These are phyloP conservation scores for Lumnitzera littorea DNA, from an alignment of 345 rosid species.

Conservation along the genomic window DNA sequence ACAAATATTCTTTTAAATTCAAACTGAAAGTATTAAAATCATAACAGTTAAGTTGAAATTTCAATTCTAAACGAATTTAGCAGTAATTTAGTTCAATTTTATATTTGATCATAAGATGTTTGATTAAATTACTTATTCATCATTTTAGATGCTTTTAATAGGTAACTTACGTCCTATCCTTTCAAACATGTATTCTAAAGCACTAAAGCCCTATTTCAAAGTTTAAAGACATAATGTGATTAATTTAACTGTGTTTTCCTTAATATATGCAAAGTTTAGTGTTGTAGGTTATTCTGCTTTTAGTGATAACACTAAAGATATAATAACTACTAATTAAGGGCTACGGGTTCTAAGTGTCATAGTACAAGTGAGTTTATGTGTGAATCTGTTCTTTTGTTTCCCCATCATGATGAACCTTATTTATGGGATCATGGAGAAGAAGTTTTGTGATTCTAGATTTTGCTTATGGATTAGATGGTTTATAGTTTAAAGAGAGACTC, in stretches of 20 bases:
- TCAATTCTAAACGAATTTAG: too few relatives aligned
- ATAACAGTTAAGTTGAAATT: too few relatives aligned
- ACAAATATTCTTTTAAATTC: too few relatives aligned
- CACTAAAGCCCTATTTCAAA: too few relatives aligned
- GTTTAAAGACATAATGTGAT: too few relatives aligned
- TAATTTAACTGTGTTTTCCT: conserved; percentile 10
- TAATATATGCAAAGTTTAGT: conserved; percentile 53
- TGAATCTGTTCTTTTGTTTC: conserved; percentile 60
- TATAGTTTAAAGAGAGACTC: conserved; percentile 42
- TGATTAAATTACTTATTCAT: too few relatives aligned
- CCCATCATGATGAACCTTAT: conserved; percentile 87
- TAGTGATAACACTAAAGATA: conserved; percentile 62
- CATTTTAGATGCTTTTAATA: too few relatives aligned
- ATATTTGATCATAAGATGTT: too few relatives aligned
- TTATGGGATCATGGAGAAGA: conserved; percentile 54
- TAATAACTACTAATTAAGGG: conserved; percentile 62
- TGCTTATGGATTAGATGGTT: conserved; percentile 60
- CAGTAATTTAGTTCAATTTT: too few relatives aligned
- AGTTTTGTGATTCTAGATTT: conserved; percentile 40
- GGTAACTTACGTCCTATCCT: too few relatives aligned
- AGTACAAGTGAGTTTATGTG: conserved; percentile 54
- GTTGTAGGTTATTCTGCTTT: conserved; percentile 61
- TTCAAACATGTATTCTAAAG: too few relatives aligned
- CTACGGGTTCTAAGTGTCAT: conserved; percentile 43
- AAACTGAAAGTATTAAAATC: too few relatives aligned